Percentiles rank a stretch among this genome's conserved stretches.
phyloP scores from a whole-genome alignment of 805 yeast genomes.

The Cyberlindnera veronae region DNA sequence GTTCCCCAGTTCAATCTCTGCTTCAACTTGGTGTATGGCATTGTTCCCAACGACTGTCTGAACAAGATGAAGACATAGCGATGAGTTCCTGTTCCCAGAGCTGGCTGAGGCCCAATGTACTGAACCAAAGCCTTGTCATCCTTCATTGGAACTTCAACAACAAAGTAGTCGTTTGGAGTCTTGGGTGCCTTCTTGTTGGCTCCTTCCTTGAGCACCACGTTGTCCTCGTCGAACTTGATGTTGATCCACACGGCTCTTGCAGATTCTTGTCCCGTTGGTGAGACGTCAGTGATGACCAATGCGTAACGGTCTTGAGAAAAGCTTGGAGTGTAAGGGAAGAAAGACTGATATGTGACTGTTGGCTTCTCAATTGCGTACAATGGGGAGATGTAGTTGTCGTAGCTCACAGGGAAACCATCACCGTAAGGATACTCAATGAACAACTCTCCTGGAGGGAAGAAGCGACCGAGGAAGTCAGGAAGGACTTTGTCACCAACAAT shows the following conservation, averaged over 20 bases:
- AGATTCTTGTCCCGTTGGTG: constrained; percentile 8
- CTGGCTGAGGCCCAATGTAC: constrained; percentile 19
- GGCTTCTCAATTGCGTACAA: constrained; percentile 16
- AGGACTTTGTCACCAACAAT: constrained; percentile 5
- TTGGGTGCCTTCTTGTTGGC: background rate
- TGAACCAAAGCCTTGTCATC: constrained; percentile 14
- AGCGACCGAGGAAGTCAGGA: constrained; percentile 14
- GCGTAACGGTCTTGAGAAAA: constrained; percentile 12
- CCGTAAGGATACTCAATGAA: constrained; percentile 10
- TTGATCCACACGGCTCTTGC: constrained; percentile 22
- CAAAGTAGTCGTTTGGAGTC: constrained; percentile 7
- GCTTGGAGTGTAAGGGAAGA: constrained; percentile 9
- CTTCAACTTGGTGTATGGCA: constrained; percentile 15
- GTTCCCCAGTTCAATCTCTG: constrained; percentile 26
- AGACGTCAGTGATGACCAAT: constrained; percentile 18
- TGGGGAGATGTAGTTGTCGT: constrained; percentile 23
- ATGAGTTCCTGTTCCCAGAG: constrained; percentile 15
- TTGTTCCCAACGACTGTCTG: constrained; percentile 19
- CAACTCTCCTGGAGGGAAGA: constrained; percentile 20
- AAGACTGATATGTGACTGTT: constrained; percentile 12
- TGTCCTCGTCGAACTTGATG: constrained; percentile 7
- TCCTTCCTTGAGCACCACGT: background rate
- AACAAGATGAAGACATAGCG: constrained; percentile 20
- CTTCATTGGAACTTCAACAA: constrained; percentile 6
- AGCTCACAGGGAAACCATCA: constrained; percentile 9